Base-by-base conservation (phyloP, 768 basidiomycete species). In the Piloderma croceum region DNA sequence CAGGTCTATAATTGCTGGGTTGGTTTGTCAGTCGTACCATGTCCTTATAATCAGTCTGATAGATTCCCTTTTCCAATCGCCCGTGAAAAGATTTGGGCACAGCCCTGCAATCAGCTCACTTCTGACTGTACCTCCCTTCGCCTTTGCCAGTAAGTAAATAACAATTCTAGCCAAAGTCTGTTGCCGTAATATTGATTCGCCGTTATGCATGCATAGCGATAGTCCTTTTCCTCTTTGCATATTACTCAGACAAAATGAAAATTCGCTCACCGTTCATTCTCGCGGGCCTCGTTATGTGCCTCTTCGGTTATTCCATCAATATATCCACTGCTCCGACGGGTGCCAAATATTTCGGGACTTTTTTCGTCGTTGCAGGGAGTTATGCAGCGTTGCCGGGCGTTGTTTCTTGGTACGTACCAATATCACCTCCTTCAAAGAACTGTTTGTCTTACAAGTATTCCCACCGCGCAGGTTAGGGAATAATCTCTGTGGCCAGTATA, bases 331-430 rank as follows among this genome's bases (percentile, higher is more conserved):
- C 60, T 1, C 48, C 72, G 0, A 52, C 54, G 33, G 76, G 79
- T 0, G 76, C 64, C 20, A 84, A 85, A 58, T 86, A 85, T 55
- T 80, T 83, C 46, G 83, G 81, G 1, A 83, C 76, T 0, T 87
- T 80, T 66, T 73, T 85, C 41, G 69, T 72, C 19, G 80, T 84
- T 6, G 65, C 68, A 1, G 84, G 84, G n/a, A 68, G 69, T 29
- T 84, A 80, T 45, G 68, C 76, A 1, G 63, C 68, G 0, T 69
- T 79, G 46, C 80, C 84, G 10, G 80, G 76, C 7, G 54, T 79
- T 2, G 62, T 81, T 10, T 67, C 77, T 17, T 86, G 83, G 82
- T 81, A 34, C 10, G 64, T 49, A 22, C 13, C 29, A n/a, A 19
- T 20, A 29, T 23, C 24, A 23, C n/a, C 35, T 24, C 22, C 4